Conservation (phyloP, 129 eudicot species). For the Ambrosia trifida region DNA sequence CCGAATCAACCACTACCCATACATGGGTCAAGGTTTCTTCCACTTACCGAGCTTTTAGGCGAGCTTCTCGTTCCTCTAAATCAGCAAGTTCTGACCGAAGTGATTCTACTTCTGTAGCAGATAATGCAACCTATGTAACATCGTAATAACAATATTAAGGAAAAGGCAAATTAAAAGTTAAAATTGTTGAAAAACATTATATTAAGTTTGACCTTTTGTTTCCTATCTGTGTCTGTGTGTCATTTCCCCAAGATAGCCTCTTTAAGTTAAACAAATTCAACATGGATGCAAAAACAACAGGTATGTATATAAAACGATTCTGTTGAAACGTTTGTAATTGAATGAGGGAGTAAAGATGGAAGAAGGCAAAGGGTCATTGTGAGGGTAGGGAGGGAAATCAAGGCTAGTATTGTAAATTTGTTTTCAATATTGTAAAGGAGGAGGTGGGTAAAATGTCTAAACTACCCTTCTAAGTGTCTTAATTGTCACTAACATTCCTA, state of each 20-base stretch:
- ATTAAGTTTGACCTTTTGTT: slow-evolving; percentile 53
- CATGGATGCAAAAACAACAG: slow-evolving; percentile 74
- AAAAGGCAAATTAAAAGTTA: not conserved
- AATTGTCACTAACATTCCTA: no score
- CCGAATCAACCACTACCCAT: not conserved
- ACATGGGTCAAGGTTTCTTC: not conserved
- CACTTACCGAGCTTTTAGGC: slow-evolving; percentile 69
- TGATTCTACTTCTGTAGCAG: slow-evolving; percentile 69
- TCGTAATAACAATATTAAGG: not conserved
- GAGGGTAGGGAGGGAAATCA: no score
- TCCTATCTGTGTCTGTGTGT: slow-evolving; percentile 39
- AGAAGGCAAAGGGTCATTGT: no score
- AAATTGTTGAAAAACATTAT: not conserved
- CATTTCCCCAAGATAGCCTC: slow-evolving; percentile 56
- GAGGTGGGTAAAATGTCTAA: no score
- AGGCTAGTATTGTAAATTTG: no score
- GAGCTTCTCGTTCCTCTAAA: slow-evolving; percentile 77
- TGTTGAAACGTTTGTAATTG: no score
- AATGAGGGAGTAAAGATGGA: no score
- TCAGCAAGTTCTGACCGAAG: slow-evolving; percentile 72
- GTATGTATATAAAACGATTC: no score
- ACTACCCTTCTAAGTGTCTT: no score
- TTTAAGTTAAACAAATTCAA: slow-evolving; percentile 61
- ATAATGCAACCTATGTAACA: slow-evolving; percentile 57
- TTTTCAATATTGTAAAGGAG: no score